Percentiles rank a stretch among this genome's conserved stretches.
Evolutionary conservation across 371 early-diverging fungal species (phyloP).

Genomic region (Syncephalastrum sp.): DNA sequence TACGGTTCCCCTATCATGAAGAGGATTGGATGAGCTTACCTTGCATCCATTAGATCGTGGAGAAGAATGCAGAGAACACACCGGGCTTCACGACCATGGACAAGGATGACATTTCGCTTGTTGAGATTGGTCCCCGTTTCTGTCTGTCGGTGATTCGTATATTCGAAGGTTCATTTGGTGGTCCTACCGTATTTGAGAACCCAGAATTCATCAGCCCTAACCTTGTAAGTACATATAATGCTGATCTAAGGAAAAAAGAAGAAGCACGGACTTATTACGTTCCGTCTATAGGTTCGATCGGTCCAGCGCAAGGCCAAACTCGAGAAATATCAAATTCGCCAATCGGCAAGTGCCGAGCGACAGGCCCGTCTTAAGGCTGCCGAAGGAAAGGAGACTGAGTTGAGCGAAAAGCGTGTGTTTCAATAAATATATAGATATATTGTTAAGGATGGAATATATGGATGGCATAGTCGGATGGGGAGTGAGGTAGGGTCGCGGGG

Average conservation of each 20-base stretch:
- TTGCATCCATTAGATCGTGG: slow-evolving; percentile 39
- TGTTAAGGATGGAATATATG: too few relatives aligned
- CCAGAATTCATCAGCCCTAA: slow-evolving; percentile 84
- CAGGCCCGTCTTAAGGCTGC: slow-evolving; percentile 49
- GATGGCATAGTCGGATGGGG: too few relatives aligned
- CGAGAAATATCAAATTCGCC: slow-evolving; percentile 53
- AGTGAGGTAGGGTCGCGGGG: too few relatives aligned
- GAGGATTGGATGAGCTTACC: slow-evolving; percentile 11
- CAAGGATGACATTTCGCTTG: slow-evolving; percentile 75
- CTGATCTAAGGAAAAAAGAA: not conserved
- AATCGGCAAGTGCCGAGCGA: slow-evolving; percentile 43
- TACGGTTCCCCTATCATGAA: slow-evolving; percentile 22
- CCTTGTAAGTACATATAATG: slow-evolving; percentile 36
- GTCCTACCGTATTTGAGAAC: slow-evolving; percentile 89
- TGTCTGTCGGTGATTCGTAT: slow-evolving; percentile 89
- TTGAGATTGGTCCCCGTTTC: slow-evolving; percentile 98
- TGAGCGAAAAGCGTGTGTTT: slow-evolving; percentile 56
- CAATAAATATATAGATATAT: slow-evolving; percentile 29
- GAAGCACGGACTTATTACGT: not conserved
- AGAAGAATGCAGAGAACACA: slow-evolving; percentile 55
- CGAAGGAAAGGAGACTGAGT: slow-evolving; percentile 52
- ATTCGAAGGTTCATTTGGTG: slow-evolving; percentile 94
- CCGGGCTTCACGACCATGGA: slow-evolving; percentile 51
- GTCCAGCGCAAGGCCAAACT: slow-evolving; percentile 52
- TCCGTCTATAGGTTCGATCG: slow-evolving; percentile 30